These are phyloP conservation scores for Didymella sp. DNA, from an alignment of 2,329 filamentous ascomycete species.

Conservation along the genomic window DNA sequence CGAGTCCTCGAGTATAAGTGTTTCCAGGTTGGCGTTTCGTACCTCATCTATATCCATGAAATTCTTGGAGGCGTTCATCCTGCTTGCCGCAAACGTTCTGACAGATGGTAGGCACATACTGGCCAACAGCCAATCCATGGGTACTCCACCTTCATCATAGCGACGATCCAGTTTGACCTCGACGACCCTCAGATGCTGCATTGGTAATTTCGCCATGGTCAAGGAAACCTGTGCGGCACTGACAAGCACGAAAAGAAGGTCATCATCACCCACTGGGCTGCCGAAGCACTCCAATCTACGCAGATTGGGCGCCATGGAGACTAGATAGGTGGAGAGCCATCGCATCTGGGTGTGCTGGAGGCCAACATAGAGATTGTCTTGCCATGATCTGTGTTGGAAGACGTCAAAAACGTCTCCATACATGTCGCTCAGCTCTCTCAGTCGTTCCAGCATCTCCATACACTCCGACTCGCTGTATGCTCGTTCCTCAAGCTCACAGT, in stretches of 20 bases:
- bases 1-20: neutral
- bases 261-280: neutral
- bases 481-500: neutral
- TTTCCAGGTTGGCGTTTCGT: neutral
- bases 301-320: neutral
- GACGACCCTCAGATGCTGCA: neutral
- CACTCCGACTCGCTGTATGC: neutral
- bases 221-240: neutral
- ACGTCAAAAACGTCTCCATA: neutral
- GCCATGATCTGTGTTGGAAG: neutral
- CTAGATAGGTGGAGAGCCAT: neutral
- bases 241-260: neutral
- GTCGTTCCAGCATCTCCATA: neutral
- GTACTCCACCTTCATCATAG: neutral
- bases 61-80: neutral
- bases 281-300: neutral
- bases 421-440: neutral
- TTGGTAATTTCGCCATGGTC: neutral
- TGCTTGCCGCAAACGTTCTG: neutral
- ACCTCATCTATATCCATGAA: neutral
- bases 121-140: neutral
- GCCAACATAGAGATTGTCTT: neutral
- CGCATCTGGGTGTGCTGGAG: neutral
- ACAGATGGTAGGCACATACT: neutral
- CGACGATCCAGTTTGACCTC: neutral